Base-by-base conservation (phyloP, 768 basidiomycete species). In the Fistulinella prunicolor region DNA sequence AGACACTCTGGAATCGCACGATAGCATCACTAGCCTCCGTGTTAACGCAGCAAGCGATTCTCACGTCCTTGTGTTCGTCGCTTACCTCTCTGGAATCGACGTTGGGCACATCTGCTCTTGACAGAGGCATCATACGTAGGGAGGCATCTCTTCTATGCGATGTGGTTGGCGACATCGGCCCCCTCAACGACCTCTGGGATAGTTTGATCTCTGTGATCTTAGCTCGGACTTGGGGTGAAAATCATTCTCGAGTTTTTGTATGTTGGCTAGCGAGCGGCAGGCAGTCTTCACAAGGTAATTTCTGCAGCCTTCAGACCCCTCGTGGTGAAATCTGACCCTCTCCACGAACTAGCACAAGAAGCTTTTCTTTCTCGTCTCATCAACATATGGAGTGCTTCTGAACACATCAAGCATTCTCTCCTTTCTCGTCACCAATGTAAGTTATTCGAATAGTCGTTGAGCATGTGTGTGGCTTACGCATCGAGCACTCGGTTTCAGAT, bases 321-420 rank as follows among this genome's bases (percentile, higher is more conserved):
- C 8, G 20, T 19, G 12, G 14, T 17, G 9, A 23, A 38, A 42
- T 34, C 16, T 64, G 34, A 57, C 41, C 12, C 32, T 10, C 46
- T 50, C 49, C 40, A 47, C 35, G 21, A 20, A 54, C 42, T 50
- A 57, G 82, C 68, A 16, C 70, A 85, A 13, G 67, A 73, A 9
- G 55, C 65, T 1, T 69, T 86, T 28, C 65, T 86, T 20, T 64
- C 73, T 32, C 70, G 64, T 39, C 64, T 79, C 1, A 60, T 89
- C 7, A 79, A 81, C 6, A 61, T 75, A 0, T 98, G 95, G 95
- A 74, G 85, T 4, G 77, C 83, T 20, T 66, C 81, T 2, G 86
- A 86, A 38, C 86, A 93, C 58, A 75, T 96, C 59, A 87, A 82
- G 52, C 86, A 87, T 63, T 90, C 91, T 0, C 68, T 89, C 20